Evolutionary conservation across 345 rosid genomes (phyloP), one percentile per base, ranked within the genome.

Genomic region (Gossypium sturtianum): DNA sequence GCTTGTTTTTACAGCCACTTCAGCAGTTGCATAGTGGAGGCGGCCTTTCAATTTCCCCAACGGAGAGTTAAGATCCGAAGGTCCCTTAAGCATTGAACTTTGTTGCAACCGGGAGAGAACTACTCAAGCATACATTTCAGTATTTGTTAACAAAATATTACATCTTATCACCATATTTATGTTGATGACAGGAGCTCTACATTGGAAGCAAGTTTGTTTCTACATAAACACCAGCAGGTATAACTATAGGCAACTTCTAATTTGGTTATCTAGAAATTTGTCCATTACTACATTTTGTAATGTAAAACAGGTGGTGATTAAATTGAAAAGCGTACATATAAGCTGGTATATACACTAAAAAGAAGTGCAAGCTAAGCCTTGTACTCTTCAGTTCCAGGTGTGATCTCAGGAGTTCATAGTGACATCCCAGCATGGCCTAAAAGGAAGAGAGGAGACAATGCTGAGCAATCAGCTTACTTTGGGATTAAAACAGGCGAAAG

Each of bases 131-230:
- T 25, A 93, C 98, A 1, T 52, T 15, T 13, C 23, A 68, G 12
- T 8, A 20, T 63, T 57, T 13, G 59, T n/a, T 47, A 69, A 38
- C 43, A 22, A 65, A 19, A 59, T 12, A 70, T 13, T 60, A 62
- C 63, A 70, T 20, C 78, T 80, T 52, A 78, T 43, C 43, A 29
- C 54, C 45, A 12, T 27, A 41, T 49, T n/a, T 66, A 23, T 58
- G n/a, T 74, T 77, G 65, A 77, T 80, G 66, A 64, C 86, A 92
- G 97, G 97, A 74, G 97, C 81, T 75, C 88, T 91, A 59, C 97
- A 93, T 76, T 89, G 97, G 98, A 93, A 93, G 84, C 88, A 82
- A 85, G 91, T 90, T 78, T 93, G 96, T 72, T 86, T 93, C 79
- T 86, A 84, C 80, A 84, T 89, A 76, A 87, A 87, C 78, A 82